These are phyloP conservation scores for Pythium coloratum DNA, from an alignment of 352 stramenopile genomes.

Conservation along the genomic window DNA sequence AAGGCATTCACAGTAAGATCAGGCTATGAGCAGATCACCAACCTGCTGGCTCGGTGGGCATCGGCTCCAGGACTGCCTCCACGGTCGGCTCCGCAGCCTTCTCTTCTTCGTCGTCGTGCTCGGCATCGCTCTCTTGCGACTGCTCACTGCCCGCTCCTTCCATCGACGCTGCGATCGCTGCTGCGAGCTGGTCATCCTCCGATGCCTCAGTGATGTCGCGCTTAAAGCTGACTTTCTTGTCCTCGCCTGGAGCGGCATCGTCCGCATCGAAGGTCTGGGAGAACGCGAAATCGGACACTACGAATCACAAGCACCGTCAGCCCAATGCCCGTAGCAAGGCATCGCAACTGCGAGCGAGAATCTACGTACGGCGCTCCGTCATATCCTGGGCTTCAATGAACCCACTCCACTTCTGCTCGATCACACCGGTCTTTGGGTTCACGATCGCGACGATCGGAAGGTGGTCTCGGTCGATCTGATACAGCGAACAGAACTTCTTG, in stretches of 20 bases:
- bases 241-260: neutral
- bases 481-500: slow-evolving; percentile 83
- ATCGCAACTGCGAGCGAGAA: neutral
- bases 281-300: slow-evolving; percentile 31
- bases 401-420: slow-evolving; percentile 61
- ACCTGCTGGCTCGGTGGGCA: slow-evolving; percentile 64
- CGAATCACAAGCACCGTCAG: neutral
- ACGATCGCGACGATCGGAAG: slow-evolving; percentile 78
- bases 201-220: slow-evolving; percentile 53
- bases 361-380: slow-evolving; percentile 68
- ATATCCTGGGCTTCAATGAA: slow-evolving; percentile 71
- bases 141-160: slow-evolving; percentile 45
- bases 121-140: slow-evolving; percentile 31
- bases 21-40: slow-evolving; percentile 5
- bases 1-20: neutral
- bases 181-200: slow-evolving; percentile 77
- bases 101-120: slow-evolving; percentile 46
- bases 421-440: slow-evolving; percentile 73
- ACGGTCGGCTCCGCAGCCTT: slow-evolving; percentile 34
- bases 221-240: slow-evolving; percentile 4
- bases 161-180: slow-evolving; percentile 79
- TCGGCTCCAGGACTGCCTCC: slow-evolving; percentile 30
- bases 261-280: slow-evolving; percentile 19
- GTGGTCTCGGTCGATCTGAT: slow-evolving; percentile 69
- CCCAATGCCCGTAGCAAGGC: neutral